Conservation (phyloP, 768 basidiomycete species). For the Pleurotus pulmonarius region DNA sequence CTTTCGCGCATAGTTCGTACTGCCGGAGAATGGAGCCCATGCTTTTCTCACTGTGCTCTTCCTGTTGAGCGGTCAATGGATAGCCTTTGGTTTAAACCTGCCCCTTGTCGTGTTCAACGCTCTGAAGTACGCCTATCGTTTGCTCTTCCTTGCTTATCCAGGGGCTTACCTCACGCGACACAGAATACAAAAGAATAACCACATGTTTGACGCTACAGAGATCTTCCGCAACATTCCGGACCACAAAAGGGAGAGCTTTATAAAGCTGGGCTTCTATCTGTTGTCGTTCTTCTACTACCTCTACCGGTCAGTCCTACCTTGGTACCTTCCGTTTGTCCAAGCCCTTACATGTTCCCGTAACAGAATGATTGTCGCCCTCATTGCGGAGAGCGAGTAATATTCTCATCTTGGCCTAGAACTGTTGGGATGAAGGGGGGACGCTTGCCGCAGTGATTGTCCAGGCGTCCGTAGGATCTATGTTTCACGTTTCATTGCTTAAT, state of each 20-base stretch:
- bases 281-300: slow-evolving; percentile 91
- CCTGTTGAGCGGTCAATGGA: slow-evolving; percentile 95
- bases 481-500: slow-evolving; percentile 4
- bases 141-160: not conserved
- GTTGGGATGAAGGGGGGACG: not conserved
- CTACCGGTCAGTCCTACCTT: slow-evolving; percentile 59
- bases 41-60: slow-evolving; percentile 88
- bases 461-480: not conserved
- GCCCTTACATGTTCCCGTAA: not conserved
- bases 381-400: slow-evolving; percentile 66
- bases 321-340: not conserved
- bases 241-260: slow-evolving; percentile 95
- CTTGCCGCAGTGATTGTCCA: not conserved
- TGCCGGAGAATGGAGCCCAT: slow-evolving; percentile 95
- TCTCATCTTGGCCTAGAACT: not conserved
- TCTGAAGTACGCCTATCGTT: slow-evolving; percentile 72
- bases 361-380: slow-evolving; percentile 86
- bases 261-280: slow-evolving; percentile 92
- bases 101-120: slow-evolving; percentile 88
- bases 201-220: slow-evolving; percentile 99
- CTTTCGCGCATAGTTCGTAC: slow-evolving; percentile 67
- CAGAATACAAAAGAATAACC: slow-evolving; percentile 88
- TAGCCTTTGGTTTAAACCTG: slow-evolving; percentile 84
- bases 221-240: slow-evolving; percentile 92
- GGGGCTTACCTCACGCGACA: slow-evolving; percentile 4